A percentile compares a stretch with the other conserved stretches of the same genome.
These are phyloP conservation scores for Neurospora intermedia DNA, from an alignment of 495 filamentous ascomycete genomes.

Conservation along the genomic window DNA sequence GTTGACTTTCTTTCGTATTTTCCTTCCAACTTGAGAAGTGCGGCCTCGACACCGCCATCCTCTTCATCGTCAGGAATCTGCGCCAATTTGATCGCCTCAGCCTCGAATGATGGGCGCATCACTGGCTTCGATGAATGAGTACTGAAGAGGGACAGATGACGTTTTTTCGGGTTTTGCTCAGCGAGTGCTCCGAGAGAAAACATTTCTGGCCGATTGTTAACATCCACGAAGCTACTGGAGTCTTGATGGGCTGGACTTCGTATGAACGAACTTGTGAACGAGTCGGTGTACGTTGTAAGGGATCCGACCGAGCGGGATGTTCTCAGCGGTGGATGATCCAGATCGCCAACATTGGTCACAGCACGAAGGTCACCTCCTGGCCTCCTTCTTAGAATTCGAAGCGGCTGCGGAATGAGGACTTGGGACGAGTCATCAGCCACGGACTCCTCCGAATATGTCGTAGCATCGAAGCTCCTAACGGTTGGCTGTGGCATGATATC, in stretches of 20 bases:
- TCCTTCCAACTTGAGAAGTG: constrained; percentile 85
- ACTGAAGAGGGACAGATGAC: constrained; percentile 50
- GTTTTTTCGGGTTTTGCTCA: constrained; percentile 36
- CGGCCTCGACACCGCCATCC: constrained; percentile 88
- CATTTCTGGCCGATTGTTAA: constrained; percentile 26
- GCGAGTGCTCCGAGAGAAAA: constrained; percentile 52
- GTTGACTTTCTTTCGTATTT: constrained; percentile 51
- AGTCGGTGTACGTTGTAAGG: constrained; percentile 57
- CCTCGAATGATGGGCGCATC: constrained; percentile 79
- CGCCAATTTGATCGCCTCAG: constrained; percentile 77
- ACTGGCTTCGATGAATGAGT: constrained; percentile 68
- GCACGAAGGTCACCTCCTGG: constrained; percentile 85
- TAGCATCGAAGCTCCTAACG: constrained; percentile 50
- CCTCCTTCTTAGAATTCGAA: constrained; percentile 64
- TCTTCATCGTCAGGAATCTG: constrained; percentile 81
- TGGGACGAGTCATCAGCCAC: constrained; percentile 19
- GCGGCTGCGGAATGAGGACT: constrained; percentile 33
- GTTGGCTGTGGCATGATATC: constrained; percentile 49
- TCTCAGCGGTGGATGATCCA: constrained; percentile 40
- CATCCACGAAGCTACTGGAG: constrained; percentile 33
- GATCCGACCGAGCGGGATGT: constrained; percentile 65
- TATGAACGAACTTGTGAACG: constrained; percentile 51
- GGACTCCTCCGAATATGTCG: constrained; percentile 39
- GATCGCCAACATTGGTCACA: constrained; percentile 60
- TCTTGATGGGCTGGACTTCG: constrained; percentile 23